These are phyloP conservation scores for Alternaria consortialis DNA, from an alignment of 2,329 filamentous ascomycete genomes.

Conservation along the genomic window DNA sequence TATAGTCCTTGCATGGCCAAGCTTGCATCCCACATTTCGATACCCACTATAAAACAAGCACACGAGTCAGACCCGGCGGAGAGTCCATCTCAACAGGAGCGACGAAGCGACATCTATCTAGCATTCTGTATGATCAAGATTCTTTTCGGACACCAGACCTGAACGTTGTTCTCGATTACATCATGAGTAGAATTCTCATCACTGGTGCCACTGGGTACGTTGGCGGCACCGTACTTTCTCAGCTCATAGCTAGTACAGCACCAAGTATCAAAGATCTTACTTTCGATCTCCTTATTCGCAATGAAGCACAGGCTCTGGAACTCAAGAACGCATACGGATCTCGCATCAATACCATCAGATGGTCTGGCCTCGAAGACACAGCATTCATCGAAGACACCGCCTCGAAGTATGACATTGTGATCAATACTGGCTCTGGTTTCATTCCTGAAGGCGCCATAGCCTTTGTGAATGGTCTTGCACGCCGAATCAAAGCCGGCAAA, in stretches of 20 bases:
- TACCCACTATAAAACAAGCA: neutral
- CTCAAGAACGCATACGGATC: slow-evolving; percentile 15
- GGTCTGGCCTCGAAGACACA: slow-evolving; percentile 22
- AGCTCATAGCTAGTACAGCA: slow-evolving; percentile 14
- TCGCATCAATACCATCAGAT: slow-evolving; percentile 19
- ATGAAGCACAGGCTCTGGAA: slow-evolving; percentile 13
- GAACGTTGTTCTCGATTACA: neutral
- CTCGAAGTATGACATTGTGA: slow-evolving; percentile 25
- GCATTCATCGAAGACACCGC: slow-evolving; percentile 21
- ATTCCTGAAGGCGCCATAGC: slow-evolving; percentile 21
- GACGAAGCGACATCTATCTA: neutral
- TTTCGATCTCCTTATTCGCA: slow-evolving; percentile 24
- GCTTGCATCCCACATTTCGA: neutral
- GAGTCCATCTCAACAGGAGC: neutral
- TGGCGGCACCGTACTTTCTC: slow-evolving; percentile 24
- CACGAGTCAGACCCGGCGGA: neutral
- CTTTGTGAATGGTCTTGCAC: slow-evolving; percentile 26
- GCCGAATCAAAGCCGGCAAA: slow-evolving; percentile 12
- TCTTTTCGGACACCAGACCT: no score
- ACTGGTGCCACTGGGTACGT: slow-evolving; percentile 28
- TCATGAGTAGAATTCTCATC: slow-evolving; percentile 27
- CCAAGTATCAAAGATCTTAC: slow-evolving; percentile 18
- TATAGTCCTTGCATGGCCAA: neutral
- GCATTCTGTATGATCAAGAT: neutral
- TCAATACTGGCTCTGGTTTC: slow-evolving; percentile 28